Base-by-base conservation (phyloP, 2,329 filamentous ascomycete species). In the Aureobasidium sp. region DNA sequence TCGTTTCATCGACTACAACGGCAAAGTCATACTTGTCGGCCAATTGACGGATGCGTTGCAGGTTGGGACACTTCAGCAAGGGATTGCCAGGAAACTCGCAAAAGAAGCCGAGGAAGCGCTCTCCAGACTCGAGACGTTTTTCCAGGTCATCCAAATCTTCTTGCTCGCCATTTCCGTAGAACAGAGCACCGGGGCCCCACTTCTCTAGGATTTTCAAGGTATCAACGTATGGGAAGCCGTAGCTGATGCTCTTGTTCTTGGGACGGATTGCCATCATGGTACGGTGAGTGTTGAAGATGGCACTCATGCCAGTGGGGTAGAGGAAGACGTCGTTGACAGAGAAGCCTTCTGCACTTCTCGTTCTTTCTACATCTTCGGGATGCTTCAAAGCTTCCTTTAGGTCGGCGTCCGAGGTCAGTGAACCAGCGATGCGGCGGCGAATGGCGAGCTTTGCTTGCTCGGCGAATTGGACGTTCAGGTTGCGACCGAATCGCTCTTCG, bases 211-310 rank as follows among this genome's bases (percentile, higher is more conserved):
- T 90, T 72, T 99, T 99, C 59, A 97, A 81, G 0, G 94, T 96
- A 73, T 99, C 94, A 57, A 96, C 90, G 67, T 99, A 99, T 0
- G 94, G 91, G 67, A 99, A 99, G n/a, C 94, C 94, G 69, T 90
- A 96, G 69, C 88, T 92, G 69, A 99, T 85, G 72, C 90, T 95
- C 73, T 89, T 88, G 62, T 83, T 70, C 8, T 79, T 76, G 3
- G 85, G 84, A 38, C 86, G 83, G 0, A 84, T 80, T 55, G 78
- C 77, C 64, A 93, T 77, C 54, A 96, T 77, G 45, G 83, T 84
- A 51, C 87, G 85, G 71, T 99, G 94, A 0, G 89, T 82, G 67
- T 90, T 90, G 76, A 90, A 99, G 46, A 99, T 96, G 55, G 93
- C 85, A 69, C 90, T 96, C 92, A 99, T 99, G 38, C 94, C 94